A percentile compares a stretch with the other conserved stretches of the same genome.
phyloP scores from a whole-genome alignment of 306 rosid species.

The Cucurbita maxima region DNA sequence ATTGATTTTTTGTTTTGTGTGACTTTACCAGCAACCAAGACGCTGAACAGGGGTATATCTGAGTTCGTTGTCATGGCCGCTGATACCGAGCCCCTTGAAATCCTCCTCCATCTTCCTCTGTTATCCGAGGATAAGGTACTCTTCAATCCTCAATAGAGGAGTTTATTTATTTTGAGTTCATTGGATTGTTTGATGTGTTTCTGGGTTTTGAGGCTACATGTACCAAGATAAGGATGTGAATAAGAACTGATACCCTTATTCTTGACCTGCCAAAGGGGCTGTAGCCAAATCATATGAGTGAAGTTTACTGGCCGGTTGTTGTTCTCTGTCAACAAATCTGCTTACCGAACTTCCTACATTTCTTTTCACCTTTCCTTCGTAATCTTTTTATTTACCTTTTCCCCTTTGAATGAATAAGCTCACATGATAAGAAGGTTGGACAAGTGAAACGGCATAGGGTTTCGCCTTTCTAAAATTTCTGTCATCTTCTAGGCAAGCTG shows the following conservation, averaged over 20 bases:
- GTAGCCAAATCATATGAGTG: constrained; percentile 42
- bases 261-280: constrained; percentile 88
- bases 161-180: not conserved
- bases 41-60: constrained; percentile 71
- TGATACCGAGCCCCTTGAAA: constrained; percentile 81
- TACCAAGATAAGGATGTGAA: constrained; percentile 58
- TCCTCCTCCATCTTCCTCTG: constrained; percentile 79
- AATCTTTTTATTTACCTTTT: not conserved
- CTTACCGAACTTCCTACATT: constrained; percentile 86
- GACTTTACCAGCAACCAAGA: constrained; percentile 61
- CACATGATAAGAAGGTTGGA: constrained; percentile 38
- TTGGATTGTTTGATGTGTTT: no score
- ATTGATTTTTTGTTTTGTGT: not conserved
- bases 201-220: constrained; percentile 36
- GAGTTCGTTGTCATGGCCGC: constrained; percentile 90
- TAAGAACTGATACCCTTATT: constrained; percentile 21
- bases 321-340: constrained; percentile 64
- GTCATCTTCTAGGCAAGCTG: constrained; percentile 37
- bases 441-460: constrained; percentile 25
- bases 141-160: not conserved
- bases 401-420: not conserved
- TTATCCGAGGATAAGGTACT: constrained; percentile 82
- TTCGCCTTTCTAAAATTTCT: constrained; percentile 14
- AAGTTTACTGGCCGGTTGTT: constrained; percentile 75
- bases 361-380: not conserved